Evolutionary conservation across 1,284 basidiomycete genomes (phyloP).

Genomic region (Austropuccinia psidii): DNA sequence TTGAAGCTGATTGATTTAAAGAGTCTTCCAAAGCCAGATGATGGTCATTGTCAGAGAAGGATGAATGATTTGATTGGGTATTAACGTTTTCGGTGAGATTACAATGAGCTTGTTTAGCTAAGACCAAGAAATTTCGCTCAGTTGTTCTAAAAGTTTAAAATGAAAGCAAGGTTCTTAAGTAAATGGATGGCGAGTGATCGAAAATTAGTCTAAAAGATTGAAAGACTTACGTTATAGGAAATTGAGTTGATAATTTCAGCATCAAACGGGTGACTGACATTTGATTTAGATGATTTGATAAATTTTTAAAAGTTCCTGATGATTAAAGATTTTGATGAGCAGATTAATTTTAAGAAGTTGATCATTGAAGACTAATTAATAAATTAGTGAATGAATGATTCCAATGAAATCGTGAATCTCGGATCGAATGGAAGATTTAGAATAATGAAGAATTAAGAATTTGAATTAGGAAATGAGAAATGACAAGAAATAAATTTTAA

Average conservation of each 20-base stretch:
- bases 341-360: no score
- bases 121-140: background rate
- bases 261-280: background rate
- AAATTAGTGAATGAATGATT: no score
- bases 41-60: background rate
- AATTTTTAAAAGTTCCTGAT: no score
- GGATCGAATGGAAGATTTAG: no score
- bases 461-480: no score
- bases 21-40: no score
- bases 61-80: background rate
- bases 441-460: no score
- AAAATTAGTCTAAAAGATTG: background rate
- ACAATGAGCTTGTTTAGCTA: background rate
- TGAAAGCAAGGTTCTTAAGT: background rate
- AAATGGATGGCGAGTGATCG: background rate
- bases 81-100: background rate
- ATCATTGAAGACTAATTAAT: no score
- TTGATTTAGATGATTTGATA: background rate
- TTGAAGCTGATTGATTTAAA: conserved; percentile 55
- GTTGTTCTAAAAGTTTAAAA: background rate
- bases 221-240: background rate
- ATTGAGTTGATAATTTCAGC: background rate
- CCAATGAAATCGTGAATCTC: no score
- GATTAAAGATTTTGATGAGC: no score
- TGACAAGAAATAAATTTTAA: no score